A percentile compares a stretch with the other conserved stretches of the same genome.
Evolutionary conservation across 352 stramenopile genomes (phyloP).

Genomic region (Globisporangium megalacanthum): DNA sequence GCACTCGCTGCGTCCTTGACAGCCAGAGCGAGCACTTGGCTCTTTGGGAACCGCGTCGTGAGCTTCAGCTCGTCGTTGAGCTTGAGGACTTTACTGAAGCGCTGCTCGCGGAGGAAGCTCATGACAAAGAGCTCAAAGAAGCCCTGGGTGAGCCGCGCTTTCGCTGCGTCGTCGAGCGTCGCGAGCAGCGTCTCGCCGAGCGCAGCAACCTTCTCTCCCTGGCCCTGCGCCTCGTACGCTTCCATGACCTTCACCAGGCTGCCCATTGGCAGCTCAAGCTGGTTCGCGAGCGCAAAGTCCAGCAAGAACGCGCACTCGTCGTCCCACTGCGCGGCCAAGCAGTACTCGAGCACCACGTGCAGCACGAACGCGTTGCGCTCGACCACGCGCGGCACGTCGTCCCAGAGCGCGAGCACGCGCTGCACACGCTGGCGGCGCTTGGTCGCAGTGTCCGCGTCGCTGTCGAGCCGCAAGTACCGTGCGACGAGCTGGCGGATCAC

Average conservation of each 20-base stretch:
- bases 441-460: constrained; percentile 1
- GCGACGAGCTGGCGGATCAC: constrained; percentile 18
- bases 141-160: constrained; percentile 8
- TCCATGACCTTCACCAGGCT: constrained; percentile 18
- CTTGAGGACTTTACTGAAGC: constrained; percentile 7
- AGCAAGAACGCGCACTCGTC: constrained; percentile 17
- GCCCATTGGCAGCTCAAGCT: constrained; percentile 16
- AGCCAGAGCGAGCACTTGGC: constrained; percentile 9
- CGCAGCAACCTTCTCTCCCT: constrained; percentile 7
- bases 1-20: constrained; percentile 30
- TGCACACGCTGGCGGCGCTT: constrained; percentile 22
- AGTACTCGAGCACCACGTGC: constrained; percentile 36
- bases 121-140: constrained; percentile 20
- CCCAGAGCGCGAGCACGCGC: constrained; percentile 33
- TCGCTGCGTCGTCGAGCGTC: not conserved
- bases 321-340: constrained; percentile 16
- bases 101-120: constrained; percentile 11
- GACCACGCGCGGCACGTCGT: constrained; percentile 25
- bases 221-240: constrained; percentile 6
- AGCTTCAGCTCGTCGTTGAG: constrained; percentile 13
- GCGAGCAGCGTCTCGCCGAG: constrained; percentile 13
- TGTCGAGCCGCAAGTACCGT: constrained; percentile 1
- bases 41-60: constrained; percentile 14
- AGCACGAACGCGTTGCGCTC: constrained; percentile 37
- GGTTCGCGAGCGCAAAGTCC: constrained; percentile 13